A percentile compares a stretch with the other conserved stretches of the same genome.
These are phyloP conservation scores for Gnomoniopsis smithogilvyi DNA, from an alignment of 2,329 filamentous ascomycete genomes.

Conservation along the genomic window DNA sequence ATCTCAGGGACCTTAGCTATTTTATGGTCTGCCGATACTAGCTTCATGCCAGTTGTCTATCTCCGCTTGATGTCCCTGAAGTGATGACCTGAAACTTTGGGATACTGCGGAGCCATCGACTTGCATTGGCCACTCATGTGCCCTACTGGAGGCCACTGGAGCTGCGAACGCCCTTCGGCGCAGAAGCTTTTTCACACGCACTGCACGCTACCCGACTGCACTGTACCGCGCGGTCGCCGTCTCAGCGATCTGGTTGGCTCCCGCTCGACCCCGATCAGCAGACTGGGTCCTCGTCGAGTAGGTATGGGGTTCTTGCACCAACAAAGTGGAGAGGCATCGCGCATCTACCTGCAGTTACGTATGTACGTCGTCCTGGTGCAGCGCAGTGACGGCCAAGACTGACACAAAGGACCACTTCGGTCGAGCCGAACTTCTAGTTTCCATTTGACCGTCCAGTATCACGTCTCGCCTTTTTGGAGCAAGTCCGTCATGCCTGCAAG, in stretches of 20 bases:
- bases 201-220: background rate
- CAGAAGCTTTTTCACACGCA: background rate
- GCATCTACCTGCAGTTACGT: slow-evolving; percentile 1
- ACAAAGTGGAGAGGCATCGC: slow-evolving; percentile 12
- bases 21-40: background rate
- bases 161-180: slow-evolving; percentile 6
- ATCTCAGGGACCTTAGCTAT: background rate
- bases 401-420: background rate
- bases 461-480: background rate
- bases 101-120: slow-evolving; percentile 1
- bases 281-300: background rate
- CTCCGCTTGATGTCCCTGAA: background rate
- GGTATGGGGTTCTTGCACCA: slow-evolving; percentile 15
- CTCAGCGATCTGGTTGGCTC: slow-evolving; percentile 7
- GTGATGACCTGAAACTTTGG: background rate
- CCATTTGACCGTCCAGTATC: background rate
- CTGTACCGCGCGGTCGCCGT: background rate
- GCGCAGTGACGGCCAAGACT: background rate
- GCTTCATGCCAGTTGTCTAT: background rate
- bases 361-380: slow-evolving; percentile 1
- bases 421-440: background rate
- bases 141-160: slow-evolving; percentile 8
- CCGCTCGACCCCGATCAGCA: background rate
- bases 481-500: background rate
- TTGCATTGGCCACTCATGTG: slow-evolving; percentile 9